A percentile compares a stretch with the other conserved stretches of the same genome.
These are phyloP conservation scores for Daldinia loculata DNA, from an alignment of 495 filamentous ascomycete genomes.

Conservation along the genomic window DNA sequence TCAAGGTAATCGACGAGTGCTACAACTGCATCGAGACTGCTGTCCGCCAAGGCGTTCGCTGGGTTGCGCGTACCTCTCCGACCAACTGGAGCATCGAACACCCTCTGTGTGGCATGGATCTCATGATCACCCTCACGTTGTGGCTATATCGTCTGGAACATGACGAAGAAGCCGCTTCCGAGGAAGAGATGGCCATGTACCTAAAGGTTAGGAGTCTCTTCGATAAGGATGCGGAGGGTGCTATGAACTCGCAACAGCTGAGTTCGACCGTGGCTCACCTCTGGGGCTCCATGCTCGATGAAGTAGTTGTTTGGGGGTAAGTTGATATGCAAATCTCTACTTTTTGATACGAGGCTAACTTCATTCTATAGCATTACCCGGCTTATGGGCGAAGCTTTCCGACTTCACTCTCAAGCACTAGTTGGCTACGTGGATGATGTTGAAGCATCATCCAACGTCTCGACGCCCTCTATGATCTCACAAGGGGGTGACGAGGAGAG, in stretches of 20 bases:
- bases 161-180: conserved; percentile 91
- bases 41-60: conserved; percentile 92
- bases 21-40: conserved; percentile 98
- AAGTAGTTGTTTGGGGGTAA: conserved; percentile 97
- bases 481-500: conserved; percentile 68
- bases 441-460: conserved; percentile 64
- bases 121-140: conserved; percentile 98
- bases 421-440: conserved; percentile 89
- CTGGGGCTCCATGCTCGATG: conserved; percentile 98
- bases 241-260: conserved; percentile 76
- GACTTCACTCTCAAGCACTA: conserved; percentile 92
- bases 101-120: conserved; percentile 92
- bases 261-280: conserved; percentile 92
- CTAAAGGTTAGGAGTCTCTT: conserved; percentile 93
- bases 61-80: conserved; percentile 95
- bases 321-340: conserved; percentile 40
- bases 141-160: conserved; percentile 99
- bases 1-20: conserved; percentile 97
- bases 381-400: conserved; percentile 98
- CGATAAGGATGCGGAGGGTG: conserved; percentile 84
- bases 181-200: conserved; percentile 93
- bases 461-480: conserved; percentile 69
- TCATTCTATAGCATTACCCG: conserved; percentile 79
- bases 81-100: conserved; percentile 99
- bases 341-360: conserved; percentile 56